Percentiles rank a stretch among this genome's conserved stretches.
Evolutionary conservation across 73 alveolate species (phyloP).

Genomic region (Tetrahymena borealis): DNA sequence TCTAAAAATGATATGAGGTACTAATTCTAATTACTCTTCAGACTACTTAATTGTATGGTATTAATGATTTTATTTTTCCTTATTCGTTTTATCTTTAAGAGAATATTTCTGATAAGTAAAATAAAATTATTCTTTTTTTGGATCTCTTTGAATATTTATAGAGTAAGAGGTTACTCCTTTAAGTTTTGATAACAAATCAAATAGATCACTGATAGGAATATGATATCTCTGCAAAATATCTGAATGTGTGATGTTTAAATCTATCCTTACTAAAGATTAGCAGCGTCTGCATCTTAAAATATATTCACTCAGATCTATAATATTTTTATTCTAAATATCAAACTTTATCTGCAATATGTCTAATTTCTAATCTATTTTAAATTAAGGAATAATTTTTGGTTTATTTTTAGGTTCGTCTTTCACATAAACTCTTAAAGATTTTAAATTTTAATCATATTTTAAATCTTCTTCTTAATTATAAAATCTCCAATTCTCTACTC

Average conservation of each 20-base stretch:
- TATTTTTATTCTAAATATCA: not conserved
- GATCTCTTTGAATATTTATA: not conserved
- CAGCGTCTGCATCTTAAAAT: not conserved
- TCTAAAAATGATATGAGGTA: not conserved
- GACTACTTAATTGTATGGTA: not conserved
- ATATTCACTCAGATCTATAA: not conserved
- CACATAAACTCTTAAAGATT: not conserved
- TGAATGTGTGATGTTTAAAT: not conserved
- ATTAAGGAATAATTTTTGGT: not conserved
- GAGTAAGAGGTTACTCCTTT: not conserved
- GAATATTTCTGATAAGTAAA: too few species aligned
- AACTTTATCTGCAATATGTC: not conserved
- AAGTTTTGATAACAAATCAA: not conserved
- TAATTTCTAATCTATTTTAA: not conserved
- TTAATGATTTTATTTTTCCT: too few species aligned
- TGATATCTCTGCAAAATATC: not conserved
- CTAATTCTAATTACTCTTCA: not conserved
- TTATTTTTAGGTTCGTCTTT: not conserved
- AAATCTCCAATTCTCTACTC: too few species aligned
- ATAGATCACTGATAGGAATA: not conserved
- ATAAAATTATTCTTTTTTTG: too few species aligned
- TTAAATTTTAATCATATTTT: not conserved
- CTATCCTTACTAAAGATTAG: not conserved
- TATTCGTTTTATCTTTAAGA: too few species aligned
- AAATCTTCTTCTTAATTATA: too few species aligned